These are phyloP conservation scores for Suhomyces prunicola DNA, from an alignment of 805 yeast species.

Conservation along the genomic window DNA sequence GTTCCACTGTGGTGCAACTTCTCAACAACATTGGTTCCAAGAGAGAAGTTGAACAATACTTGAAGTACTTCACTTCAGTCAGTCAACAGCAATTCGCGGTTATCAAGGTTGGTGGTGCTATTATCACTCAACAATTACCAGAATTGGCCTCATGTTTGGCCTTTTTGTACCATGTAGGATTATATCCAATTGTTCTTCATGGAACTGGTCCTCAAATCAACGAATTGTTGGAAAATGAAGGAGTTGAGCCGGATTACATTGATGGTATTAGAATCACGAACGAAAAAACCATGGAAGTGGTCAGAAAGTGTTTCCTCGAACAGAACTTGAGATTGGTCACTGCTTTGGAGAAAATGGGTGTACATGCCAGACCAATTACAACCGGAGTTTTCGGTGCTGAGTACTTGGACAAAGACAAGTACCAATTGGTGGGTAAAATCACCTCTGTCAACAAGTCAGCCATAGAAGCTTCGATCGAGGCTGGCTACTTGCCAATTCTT, in stretches of 20 bases:
- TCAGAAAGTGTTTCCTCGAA: constrained; percentile 90
- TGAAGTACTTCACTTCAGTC: constrained; percentile 94
- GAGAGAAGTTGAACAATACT: constrained; percentile 96
- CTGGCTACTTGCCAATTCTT: constrained; percentile 94
- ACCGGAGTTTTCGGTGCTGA: constrained; percentile 96
- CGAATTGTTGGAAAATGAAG: constrained; percentile 86
- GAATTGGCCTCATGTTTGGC: constrained; percentile 95
- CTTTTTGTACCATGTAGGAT: constrained; percentile 93
- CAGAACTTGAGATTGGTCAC: constrained; percentile 94
- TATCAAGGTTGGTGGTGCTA: constrained; percentile 98
- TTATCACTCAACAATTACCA: constrained; percentile 89
- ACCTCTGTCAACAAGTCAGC: constrained; percentile 75
- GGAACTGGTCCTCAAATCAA: constrained; percentile 99
- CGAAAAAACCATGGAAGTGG: constrained; percentile 91
- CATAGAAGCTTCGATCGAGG: constrained; percentile 91
- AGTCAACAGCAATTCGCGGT: constrained; percentile 97
- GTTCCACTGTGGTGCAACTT: constrained; percentile 93
- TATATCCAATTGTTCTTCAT: constrained; percentile 93
- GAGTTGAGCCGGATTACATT: constrained; percentile 91
- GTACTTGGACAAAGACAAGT: constrained; percentile 84
- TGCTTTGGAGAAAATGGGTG: constrained; percentile 94
- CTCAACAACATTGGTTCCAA: constrained; percentile 95
- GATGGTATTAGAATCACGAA: constrained; percentile 98
- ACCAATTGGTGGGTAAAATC: constrained; percentile 89
- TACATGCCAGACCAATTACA: constrained; percentile 96